A percentile compares a stretch with the other conserved stretches of the same genome.
Evolutionary conservation across 768 basidiomycete genomes (phyloP).

Genomic region (Thelephora aurantiotincta): DNA sequence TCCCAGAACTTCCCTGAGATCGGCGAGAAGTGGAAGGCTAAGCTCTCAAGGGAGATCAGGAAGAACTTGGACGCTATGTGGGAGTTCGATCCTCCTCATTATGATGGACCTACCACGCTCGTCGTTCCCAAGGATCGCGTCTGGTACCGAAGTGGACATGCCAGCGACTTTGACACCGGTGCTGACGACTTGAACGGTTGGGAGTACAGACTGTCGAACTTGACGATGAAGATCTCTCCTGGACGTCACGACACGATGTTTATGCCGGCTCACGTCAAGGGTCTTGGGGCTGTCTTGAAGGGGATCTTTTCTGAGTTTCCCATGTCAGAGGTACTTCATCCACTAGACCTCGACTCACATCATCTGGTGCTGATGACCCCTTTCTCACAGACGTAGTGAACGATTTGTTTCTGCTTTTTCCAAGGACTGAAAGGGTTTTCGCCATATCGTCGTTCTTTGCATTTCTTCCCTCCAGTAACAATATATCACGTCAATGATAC

Average conservation of each 20-base stretch:
- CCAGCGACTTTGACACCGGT: conserved; percentile 14
- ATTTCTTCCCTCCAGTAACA: too few relatives aligned
- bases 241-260: conserved; percentile 20
- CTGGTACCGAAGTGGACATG: conserved; percentile 17
- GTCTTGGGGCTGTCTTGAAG: conserved; percentile 13
- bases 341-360: too few relatives aligned
- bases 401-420: too few relatives aligned
- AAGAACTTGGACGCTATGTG: conserved; percentile 21
- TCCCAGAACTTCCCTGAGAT: conserved; percentile 18
- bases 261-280: conserved; percentile 18
- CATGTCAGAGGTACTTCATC: too few relatives aligned
- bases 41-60: conserved; percentile 16
- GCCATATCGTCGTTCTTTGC: too few relatives aligned
- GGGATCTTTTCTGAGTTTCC: conserved; percentile 5
- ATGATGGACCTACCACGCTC: conserved; percentile 13
- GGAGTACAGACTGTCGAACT: conserved; percentile 14
- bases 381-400: too few relatives aligned
- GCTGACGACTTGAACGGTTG: conserved; percentile 18
- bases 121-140: conserved; percentile 19
- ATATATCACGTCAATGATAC: too few relatives aligned
- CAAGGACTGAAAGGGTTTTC: too few relatives aligned
- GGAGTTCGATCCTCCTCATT: conserved; percentile 16
- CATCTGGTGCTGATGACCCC: too few relatives aligned
- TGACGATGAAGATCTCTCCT: conserved; percentile 15
- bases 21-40: conserved; percentile 18